Percentiles rank a stretch among this genome's conserved stretches.
Conservation (phyloP, 768 basidiomycete species). For the Tulasnella sp. region DNA sequence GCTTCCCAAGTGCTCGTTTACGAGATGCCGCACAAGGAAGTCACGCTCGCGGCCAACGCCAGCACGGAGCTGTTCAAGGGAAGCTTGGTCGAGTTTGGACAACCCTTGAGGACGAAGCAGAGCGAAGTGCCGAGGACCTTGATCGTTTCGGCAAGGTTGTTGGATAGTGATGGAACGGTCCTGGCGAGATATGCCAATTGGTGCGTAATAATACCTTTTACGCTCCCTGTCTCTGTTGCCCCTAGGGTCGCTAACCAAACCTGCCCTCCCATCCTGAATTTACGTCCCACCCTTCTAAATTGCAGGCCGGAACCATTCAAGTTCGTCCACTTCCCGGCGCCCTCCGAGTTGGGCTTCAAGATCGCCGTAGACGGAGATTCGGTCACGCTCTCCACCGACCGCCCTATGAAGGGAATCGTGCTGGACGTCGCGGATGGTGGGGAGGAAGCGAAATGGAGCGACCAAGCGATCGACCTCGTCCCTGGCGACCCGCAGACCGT, state of each 20-base stretch:
- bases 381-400: constrained; percentile 32
- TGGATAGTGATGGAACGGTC: constrained; percentile 52
- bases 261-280: no score
- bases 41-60: constrained; percentile 62
- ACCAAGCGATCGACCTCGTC: constrained; percentile 87
- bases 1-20: constrained; percentile 46
- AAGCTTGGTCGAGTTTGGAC: constrained; percentile 54
- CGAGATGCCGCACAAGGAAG: constrained; percentile 47
- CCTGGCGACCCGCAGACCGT: constrained; percentile 79
- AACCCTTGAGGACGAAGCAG: constrained; percentile 57
- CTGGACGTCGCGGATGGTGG: constrained; percentile 59
- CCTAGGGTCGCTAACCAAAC: no score
- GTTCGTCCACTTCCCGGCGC: constrained; percentile 74
- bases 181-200: constrained; percentile 74
- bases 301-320: constrained; percentile 66
- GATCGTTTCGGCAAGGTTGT: constrained; percentile 65
- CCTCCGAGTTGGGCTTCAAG: constrained; percentile 55
- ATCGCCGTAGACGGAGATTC: constrained; percentile 58
- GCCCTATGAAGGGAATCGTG: constrained; percentile 84
- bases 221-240: no score
- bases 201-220: constrained; percentile 40
- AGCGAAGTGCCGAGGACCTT: constrained; percentile 64
- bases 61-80: constrained; percentile 82
- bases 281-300: no score
- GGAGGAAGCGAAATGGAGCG: constrained; percentile 51